Evolutionary conservation across 352 stramenopile species (phyloP).

Genomic region (Nothophytophthora sp.): DNA sequence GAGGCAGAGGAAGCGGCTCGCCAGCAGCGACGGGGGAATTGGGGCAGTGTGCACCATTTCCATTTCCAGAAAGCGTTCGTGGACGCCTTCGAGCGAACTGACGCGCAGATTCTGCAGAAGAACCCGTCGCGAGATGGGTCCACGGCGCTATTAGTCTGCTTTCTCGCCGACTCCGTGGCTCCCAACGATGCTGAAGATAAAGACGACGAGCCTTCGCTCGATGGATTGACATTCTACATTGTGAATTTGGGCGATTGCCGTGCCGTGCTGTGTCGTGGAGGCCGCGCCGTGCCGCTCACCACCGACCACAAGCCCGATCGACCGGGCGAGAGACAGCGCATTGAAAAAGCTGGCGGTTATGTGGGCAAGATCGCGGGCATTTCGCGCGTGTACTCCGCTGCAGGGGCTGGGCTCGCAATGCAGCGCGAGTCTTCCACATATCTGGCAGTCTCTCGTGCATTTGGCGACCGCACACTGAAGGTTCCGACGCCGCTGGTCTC

Average conservation of each 20-base stretch:
- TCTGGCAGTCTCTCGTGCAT: slow-evolving; percentile 59
- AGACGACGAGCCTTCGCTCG: not conserved
- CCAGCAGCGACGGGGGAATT: slow-evolving; percentile 16
- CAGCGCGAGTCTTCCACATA: slow-evolving; percentile 35
- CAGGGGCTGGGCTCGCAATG: slow-evolving; percentile 34
- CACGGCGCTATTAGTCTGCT: slow-evolving; percentile 54
- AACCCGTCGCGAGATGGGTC: slow-evolving; percentile 49
- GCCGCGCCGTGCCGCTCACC: slow-evolving; percentile 40
- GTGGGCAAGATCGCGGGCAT: slow-evolving; percentile 50
- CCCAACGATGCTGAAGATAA: not conserved
- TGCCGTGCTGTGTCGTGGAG: slow-evolving; percentile 52
- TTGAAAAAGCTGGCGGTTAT: slow-evolving; percentile 48
- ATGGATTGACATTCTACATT: slow-evolving; percentile 42
- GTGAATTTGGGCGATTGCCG: slow-evolving; percentile 68
- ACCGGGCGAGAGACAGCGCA: slow-evolving; percentile 48
- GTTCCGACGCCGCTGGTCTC: slow-evolving; percentile 46
- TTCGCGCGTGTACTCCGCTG: slow-evolving; percentile 52
- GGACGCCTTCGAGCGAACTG: slow-evolving; percentile 41
- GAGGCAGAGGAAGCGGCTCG: slow-evolving; percentile 30
- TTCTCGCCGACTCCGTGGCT: slow-evolving; percentile 25
- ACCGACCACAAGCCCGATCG: slow-evolving; percentile 62
- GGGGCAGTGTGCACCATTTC: slow-evolving; percentile 24
- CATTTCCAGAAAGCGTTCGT: slow-evolving; percentile 32
- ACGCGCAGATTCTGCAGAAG: slow-evolving; percentile 46
- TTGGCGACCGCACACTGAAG: slow-evolving; percentile 64